phyloP scores from a whole-genome alignment of 164 flowering plant species.

The Dillenia turbinata region DNA sequence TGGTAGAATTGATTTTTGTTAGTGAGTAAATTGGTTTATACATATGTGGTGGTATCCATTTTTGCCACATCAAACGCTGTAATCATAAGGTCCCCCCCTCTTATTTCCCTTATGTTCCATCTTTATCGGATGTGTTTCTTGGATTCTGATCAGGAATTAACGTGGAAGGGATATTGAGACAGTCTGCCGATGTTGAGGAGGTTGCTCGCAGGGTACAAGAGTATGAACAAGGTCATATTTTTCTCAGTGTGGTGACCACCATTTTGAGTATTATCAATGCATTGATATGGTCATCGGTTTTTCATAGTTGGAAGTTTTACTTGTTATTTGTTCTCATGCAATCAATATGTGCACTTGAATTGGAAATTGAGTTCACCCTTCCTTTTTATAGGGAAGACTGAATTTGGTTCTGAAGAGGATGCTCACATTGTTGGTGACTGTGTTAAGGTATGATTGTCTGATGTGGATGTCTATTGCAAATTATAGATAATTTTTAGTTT shows the following conservation, averaged over 20 bases:
- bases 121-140: too few relatives aligned
- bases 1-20: too few relatives aligned
- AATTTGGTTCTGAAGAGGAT: constrained; percentile 87
- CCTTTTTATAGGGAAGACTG: constrained; percentile 62
- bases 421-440: constrained; percentile 99
- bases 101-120: too few relatives aligned
- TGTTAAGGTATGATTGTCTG: constrained; percentile 61
- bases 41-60: too few relatives aligned
- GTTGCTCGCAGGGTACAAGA: constrained; percentile 93
- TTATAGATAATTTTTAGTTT: too few relatives aligned
- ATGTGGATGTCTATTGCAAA: not conserved
- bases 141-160: constrained; percentile 50
- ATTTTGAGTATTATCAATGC: not conserved
- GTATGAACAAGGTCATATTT: constrained; percentile 84
- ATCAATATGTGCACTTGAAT: not conserved
- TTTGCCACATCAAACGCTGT: too few relatives aligned
- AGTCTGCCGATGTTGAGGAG: constrained; percentile 98
- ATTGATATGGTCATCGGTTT: not conserved
- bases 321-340: not conserved
- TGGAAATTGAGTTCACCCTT: not conserved
- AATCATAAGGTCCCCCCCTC: too few relatives aligned
- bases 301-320: not conserved
- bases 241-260: not conserved
- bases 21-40: too few relatives aligned
- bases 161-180: constrained; percentile 94